A percentile compares a stretch with the other conserved stretches of the same genome.
Evolutionary conservation across 345 rosid genomes (phyloP).

Genomic region (Anastatica hierochuntica): DNA sequence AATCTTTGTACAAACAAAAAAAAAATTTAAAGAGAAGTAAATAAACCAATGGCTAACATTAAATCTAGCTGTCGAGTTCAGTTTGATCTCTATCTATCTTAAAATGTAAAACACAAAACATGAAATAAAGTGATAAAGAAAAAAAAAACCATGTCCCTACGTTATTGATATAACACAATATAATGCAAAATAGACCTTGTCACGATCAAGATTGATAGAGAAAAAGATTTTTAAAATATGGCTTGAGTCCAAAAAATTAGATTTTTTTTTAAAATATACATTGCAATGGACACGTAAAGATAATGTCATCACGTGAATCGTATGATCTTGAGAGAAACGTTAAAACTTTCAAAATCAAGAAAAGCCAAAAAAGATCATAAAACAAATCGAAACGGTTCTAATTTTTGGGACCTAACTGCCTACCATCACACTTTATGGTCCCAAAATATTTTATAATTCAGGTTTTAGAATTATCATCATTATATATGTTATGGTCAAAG

Average conservation of each 20-base stretch:
- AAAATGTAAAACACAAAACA: not conserved
- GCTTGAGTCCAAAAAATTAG: slow-evolving; percentile 4
- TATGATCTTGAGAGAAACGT: slow-evolving; percentile 17
- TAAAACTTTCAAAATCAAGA: not conserved
- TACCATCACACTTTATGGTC: slow-evolving; percentile 12
- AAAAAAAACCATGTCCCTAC: slow-evolving; percentile 19
- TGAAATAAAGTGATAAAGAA: too few species aligned
- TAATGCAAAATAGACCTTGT: not conserved
- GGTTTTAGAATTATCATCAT: not conserved
- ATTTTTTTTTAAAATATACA: slow-evolving; percentile 7
- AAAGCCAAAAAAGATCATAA: slow-evolving; percentile 2
- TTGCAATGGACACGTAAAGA: slow-evolving; percentile 17
- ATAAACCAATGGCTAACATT: slow-evolving; percentile 18
- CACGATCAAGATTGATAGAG: slow-evolving; percentile 10
- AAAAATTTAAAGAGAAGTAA: not conserved
- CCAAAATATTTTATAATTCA: not conserved
- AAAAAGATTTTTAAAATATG: slow-evolving; percentile 5
- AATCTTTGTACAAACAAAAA: slow-evolving; percentile 24
- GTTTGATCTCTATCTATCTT: slow-evolving; percentile 1
- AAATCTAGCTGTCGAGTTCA: slow-evolving; percentile 6
- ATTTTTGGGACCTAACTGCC: slow-evolving; percentile 15
- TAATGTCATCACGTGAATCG: slow-evolving; percentile 23
- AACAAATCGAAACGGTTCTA: slow-evolving; percentile 18
- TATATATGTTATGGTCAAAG: not conserved
- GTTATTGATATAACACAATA: not conserved